Conservation (phyloP, 345 rosid genomes). For the Erucastrum elatum region DNA sequence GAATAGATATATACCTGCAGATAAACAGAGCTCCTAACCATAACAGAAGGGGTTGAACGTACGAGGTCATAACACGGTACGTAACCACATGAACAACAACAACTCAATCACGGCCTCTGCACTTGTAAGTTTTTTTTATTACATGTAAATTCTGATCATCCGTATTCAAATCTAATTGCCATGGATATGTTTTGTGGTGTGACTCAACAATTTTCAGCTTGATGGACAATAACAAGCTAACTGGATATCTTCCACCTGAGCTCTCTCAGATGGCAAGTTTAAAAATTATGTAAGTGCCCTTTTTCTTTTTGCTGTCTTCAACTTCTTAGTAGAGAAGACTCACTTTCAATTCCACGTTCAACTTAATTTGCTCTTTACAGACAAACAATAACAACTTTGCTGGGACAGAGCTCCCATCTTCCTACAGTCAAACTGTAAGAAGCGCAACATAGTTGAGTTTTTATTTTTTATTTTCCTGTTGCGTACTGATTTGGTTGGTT, state of each 20-base stretch:
- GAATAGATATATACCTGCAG: constrained; percentile 65
- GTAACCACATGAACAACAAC: constrained; percentile 16
- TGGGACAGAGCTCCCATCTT: constrained; percentile 46
- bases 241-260: constrained; percentile 50
- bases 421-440: constrained; percentile 49
- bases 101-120: constrained; percentile 1
- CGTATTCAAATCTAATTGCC: background rate
- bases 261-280: constrained; percentile 44
- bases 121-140: constrained; percentile 42
- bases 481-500: constrained; percentile 6
- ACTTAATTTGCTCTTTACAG: constrained; percentile 35
- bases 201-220: constrained; percentile 36
- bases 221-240: constrained; percentile 51
- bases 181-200: background rate
- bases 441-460: background rate
- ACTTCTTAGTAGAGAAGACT: background rate
- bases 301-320: background rate
- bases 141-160: background rate
- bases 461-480: too few species aligned
- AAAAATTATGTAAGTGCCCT: constrained; percentile 38
- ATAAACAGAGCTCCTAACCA: constrained; percentile 70
- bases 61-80: constrained; percentile 56
- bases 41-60: constrained; percentile 70
- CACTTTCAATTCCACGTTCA: background rate
- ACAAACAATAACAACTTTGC: constrained; percentile 48